A percentile compares a stretch with the other conserved stretches of the same genome.
These are phyloP conservation scores for Pyrenula aspistea DNA, from an alignment of 495 filamentous ascomycete genomes.

Conservation along the genomic window DNA sequence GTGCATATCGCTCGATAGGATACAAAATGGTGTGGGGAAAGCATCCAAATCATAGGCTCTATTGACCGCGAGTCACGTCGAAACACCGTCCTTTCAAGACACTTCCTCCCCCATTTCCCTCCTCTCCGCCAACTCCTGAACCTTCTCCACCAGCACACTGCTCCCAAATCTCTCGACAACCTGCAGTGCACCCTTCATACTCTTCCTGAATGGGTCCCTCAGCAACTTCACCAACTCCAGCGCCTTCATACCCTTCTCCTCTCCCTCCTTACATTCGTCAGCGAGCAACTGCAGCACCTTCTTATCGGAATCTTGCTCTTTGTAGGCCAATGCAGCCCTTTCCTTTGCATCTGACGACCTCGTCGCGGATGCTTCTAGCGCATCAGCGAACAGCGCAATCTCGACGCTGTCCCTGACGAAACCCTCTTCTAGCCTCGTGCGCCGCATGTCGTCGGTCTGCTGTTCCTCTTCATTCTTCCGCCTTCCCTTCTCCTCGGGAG, in stretches of 20 bases:
- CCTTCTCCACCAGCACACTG: constrained; percentile 73
- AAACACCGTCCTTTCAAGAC: too few species aligned
- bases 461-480: constrained; percentile 27
- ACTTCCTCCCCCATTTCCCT: constrained; percentile 13
- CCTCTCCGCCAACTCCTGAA: constrained; percentile 61
- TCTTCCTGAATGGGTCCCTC: constrained; percentile 65
- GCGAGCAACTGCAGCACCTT: constrained; percentile 80
- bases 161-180: constrained; percentile 69
- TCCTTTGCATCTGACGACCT: constrained; percentile 45
- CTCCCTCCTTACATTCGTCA: constrained; percentile 79
- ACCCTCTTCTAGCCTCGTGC: constrained; percentile 52
- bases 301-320: constrained; percentile 77
- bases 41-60: too few species aligned
- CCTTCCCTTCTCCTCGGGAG: constrained; percentile 10
- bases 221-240: constrained; percentile 74
- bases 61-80: too few species aligned
- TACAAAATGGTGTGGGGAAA: too few species aligned
- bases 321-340: constrained; percentile 43
- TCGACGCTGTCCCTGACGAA: constrained; percentile 66
- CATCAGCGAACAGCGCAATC: constrained; percentile 59
- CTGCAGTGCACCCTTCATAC: constrained; percentile 77
- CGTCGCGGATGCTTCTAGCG: constrained; percentile 45
- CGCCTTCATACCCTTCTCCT: constrained; percentile 88
- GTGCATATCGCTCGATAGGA: too few species aligned
- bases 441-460: constrained; percentile 13